Evolutionary conservation across 2,329 filamentous ascomycete species (phyloP).

Genomic region (Ambrosiella xylebori): DNA sequence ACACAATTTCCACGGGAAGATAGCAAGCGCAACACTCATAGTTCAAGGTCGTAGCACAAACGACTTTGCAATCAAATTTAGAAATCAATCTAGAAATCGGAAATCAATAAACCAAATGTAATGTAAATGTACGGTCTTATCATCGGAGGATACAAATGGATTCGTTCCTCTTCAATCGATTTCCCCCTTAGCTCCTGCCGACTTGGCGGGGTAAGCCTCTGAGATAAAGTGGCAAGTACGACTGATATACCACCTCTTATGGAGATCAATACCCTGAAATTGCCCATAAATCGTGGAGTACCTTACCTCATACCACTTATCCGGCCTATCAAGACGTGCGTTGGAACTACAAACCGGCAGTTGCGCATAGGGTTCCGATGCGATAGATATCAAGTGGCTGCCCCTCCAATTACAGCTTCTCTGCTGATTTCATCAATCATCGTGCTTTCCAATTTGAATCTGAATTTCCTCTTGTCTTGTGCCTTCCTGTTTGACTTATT

Average conservation of each 20-base stretch:
- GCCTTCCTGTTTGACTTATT: neutral
- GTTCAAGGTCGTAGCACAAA: neutral
- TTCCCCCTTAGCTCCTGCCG: neutral
- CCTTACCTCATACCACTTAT: neutral
- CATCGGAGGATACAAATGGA: neutral
- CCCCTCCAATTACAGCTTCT: neutral
- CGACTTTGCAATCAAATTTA: neutral
- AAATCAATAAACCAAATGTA: neutral
- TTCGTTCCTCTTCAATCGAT: neutral
- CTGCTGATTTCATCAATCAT: neutral
- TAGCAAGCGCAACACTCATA: neutral
- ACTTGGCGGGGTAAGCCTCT: neutral
- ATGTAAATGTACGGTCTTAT: neutral
- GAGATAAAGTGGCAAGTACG: conserved; percentile 1
- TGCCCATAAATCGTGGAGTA: neutral
- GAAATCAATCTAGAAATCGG: neutral
- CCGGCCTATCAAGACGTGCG: neutral
- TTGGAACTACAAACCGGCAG: neutral
- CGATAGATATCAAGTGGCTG: neutral
- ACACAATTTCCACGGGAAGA: neutral
- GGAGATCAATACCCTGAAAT: neutral
- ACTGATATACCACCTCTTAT: neutral
- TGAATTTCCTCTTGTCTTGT: too few relatives aligned
- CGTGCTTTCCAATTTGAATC: neutral
- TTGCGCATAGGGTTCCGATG: neutral